A percentile compares a stretch with the other conserved stretches of the same genome.
These are phyloP conservation scores for Nasturtium officinale DNA, from an alignment of 345 rosid genomes.

Conservation along the genomic window DNA sequence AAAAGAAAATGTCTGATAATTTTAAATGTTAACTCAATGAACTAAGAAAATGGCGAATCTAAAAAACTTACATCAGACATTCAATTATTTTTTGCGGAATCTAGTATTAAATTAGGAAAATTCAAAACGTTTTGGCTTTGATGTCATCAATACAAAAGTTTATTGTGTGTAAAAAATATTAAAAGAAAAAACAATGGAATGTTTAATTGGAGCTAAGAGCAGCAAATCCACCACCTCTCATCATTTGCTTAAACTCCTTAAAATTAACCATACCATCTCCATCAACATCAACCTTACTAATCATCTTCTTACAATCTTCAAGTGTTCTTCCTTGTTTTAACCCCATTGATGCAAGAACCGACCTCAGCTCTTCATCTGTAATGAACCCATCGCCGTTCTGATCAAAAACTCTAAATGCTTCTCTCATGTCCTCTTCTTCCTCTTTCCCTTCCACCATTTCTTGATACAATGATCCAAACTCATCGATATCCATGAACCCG, in stretches of 20 bases:
- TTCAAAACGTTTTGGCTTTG: slow-evolving; percentile 11
- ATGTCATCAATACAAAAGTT: slow-evolving; percentile 5
- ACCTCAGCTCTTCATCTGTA: slow-evolving; percentile 42
- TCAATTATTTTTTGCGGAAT: neutral
- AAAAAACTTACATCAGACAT: neutral
- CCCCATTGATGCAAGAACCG: slow-evolving; percentile 47
- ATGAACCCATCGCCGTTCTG: slow-evolving; percentile 46
- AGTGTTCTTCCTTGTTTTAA: slow-evolving; percentile 46
- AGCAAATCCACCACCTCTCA: slow-evolving; percentile 66
- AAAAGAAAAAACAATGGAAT: neutral
- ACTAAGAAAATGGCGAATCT: neutral
- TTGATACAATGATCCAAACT: slow-evolving; percentile 40
- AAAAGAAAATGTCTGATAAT: neutral
- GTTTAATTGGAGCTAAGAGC: slow-evolving; percentile 55
- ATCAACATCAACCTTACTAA: slow-evolving; percentile 44
- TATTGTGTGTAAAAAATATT: neutral
- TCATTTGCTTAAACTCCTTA: slow-evolving; percentile 46
- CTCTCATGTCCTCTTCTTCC: slow-evolving; percentile 45
- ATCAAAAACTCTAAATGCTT: slow-evolving; percentile 45
- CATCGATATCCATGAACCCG: slow-evolving; percentile 41
- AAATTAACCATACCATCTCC: slow-evolving; percentile 47
- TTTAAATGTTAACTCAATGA: neutral
- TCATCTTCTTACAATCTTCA: slow-evolving; percentile 45
- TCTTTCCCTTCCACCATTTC: slow-evolving; percentile 44
- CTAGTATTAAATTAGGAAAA: slow-evolving; percentile 6